phyloP scores from a whole-genome alignment of 148 eudicot species.

The Talinum fruticosum region DNA sequence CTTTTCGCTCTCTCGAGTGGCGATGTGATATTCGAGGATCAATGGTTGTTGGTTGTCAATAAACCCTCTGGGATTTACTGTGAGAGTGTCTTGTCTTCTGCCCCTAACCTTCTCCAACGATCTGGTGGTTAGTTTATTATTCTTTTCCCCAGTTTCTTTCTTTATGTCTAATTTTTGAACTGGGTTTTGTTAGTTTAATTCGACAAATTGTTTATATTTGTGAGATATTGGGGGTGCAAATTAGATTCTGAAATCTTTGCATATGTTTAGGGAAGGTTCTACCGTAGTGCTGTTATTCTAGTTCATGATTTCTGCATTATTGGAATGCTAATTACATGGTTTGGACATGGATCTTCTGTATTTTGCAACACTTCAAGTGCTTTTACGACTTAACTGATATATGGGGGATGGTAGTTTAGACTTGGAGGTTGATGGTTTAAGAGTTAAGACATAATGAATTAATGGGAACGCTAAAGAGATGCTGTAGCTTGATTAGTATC shows the following conservation, averaged over 20 bases:
- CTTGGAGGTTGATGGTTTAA: not conserved
- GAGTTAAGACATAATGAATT: not conserved
- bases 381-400: not conserved
- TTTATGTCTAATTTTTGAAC: not conserved
- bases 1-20: conserved; percentile 42
- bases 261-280: not conserved
- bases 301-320: not conserved
- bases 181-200: not conserved
- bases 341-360: not conserved
- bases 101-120: conserved; percentile 38
- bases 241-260: not conserved
- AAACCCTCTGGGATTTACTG: conserved; percentile 87
- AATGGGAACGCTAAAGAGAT: not conserved
- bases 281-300: not conserved
- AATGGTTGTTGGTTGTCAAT: conserved; percentile 78
- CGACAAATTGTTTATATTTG: not conserved
- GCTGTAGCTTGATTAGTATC: not conserved
- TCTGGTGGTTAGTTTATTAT: conserved; percentile 22
- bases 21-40: conserved; percentile 68
- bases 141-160: conserved; percentile 12
- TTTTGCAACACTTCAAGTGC: not conserved
- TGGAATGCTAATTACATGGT: not conserved
- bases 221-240: not conserved
- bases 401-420: not conserved
- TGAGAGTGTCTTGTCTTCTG: conserved; percentile 62